A percentile compares a stretch with the other conserved stretches of the same genome.
phyloP scores from a whole-genome alignment of 192 early-diverging fungal genomes.

The Coemansia asiatica region DNA sequence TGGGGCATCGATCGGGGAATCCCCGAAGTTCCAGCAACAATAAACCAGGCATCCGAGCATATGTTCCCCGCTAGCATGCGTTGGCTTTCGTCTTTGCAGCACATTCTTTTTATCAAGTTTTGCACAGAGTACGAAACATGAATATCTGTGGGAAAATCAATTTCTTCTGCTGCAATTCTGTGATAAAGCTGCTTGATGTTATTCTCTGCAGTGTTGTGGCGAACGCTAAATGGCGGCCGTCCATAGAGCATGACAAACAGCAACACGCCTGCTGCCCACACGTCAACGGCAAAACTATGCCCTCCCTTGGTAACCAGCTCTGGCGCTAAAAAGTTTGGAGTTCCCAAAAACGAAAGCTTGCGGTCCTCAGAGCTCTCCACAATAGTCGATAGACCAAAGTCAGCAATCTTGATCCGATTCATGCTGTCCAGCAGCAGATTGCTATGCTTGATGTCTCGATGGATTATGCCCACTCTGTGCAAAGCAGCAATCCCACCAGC shows the following conservation, averaged over 20 bases:
- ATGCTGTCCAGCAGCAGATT: constrained; percentile 84
- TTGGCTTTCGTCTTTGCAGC: constrained; percentile 64
- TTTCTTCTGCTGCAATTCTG: constrained; percentile 35
- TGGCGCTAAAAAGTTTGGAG: constrained; percentile 97
- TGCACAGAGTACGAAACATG: constrained; percentile 63
- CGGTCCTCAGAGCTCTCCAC: constrained; percentile 77
- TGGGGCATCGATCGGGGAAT: constrained; percentile 36
- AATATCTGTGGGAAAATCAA: constrained; percentile 68
- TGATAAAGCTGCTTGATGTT: constrained; percentile 44
- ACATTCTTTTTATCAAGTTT: constrained; percentile 66
- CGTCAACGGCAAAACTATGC: constrained; percentile 91
- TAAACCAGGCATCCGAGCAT: constrained; percentile 34
- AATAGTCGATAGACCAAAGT: constrained; percentile 92
- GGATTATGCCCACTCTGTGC: constrained; percentile 79
- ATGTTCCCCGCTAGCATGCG: constrained; percentile 42
- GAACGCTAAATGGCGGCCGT: constrained; percentile 74
- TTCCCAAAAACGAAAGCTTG: constrained; percentile 95
- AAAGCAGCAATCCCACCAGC: constrained; percentile 77
- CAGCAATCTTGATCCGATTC: constrained; percentile 88
- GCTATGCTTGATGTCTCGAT: constrained; percentile 94
- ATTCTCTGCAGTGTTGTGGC: constrained; percentile 14
- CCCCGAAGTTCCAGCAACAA: constrained; percentile 19
- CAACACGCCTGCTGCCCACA: constrained; percentile 91
- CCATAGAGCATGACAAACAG: constrained; percentile 91
- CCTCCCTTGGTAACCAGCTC: constrained; percentile 88